Percentiles rank a stretch among this genome's conserved stretches.
These are phyloP conservation scores for Leccinellum luteum DNA, from an alignment of 768 basidiomycete genomes.

Conservation along the genomic window DNA sequence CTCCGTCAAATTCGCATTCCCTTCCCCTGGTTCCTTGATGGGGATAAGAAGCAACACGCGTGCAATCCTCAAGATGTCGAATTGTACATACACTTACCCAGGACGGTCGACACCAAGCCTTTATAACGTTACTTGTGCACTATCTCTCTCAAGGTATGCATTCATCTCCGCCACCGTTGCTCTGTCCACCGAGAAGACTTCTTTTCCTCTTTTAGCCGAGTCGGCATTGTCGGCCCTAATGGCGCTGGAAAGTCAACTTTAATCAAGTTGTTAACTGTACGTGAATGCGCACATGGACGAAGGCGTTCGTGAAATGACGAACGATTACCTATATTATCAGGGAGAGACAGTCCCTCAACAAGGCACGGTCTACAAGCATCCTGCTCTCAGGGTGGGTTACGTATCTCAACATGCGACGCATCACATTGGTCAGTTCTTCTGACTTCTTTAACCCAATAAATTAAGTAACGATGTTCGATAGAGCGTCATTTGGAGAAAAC, in stretches of 20 bases:
- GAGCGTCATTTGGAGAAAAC: conserved; percentile 96
- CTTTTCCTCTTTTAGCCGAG: conserved; percentile 55
- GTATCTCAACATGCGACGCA: conserved; percentile 98
- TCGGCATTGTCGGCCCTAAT: conserved; percentile 90
- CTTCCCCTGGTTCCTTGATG: conserved; percentile 93
- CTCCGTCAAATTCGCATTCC: conserved; percentile 93
- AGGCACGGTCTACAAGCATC: conserved; percentile 92
- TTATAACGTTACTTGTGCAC: conserved; percentile 83
- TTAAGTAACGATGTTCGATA: conserved; percentile 31
- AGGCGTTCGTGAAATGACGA: conserved; percentile 10
- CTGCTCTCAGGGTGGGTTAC: conserved; percentile 89
- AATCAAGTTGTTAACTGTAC: conserved; percentile 87
- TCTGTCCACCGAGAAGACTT: conserved; percentile 15
- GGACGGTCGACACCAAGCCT: conserved; percentile 78
- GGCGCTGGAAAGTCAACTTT: conserved; percentile 96
- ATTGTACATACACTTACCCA: conserved; percentile 94
- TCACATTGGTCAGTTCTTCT: conserved; percentile 65
- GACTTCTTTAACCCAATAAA: conserved; percentile 14
- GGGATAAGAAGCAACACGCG: conserved; percentile 95
- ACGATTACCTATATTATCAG: conserved; percentile 35
- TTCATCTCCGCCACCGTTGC: conserved; percentile 24
- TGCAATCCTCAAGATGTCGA: conserved; percentile 88
- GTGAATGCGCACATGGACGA: conserved; percentile 22
- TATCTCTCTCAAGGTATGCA: conserved; percentile 83
- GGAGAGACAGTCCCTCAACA: conserved; percentile 92